Evolutionary conservation across 495 filamentous ascomycete genomes (phyloP).

Genomic region (Penicillium dipodomyicola): DNA sequence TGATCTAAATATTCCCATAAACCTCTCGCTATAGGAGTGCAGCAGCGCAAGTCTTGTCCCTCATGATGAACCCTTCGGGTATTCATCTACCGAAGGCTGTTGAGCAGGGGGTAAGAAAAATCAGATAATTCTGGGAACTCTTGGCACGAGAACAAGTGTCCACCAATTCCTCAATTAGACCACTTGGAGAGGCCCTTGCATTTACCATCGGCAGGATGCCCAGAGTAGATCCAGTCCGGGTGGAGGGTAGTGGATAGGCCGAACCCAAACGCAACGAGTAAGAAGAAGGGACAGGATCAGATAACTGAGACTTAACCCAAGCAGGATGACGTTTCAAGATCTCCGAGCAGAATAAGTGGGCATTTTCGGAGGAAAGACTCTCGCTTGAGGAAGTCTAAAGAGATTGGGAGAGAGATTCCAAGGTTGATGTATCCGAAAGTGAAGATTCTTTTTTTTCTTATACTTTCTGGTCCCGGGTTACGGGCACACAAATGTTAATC

Average conservation of each 20-base stretch:
- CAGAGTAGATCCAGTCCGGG: conserved; percentile 16
- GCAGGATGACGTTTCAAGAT: conserved; percentile 25
- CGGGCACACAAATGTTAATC: conserved; percentile 1
- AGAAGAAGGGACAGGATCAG: conserved; percentile 29
- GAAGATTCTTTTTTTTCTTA: conserved; percentile 3
- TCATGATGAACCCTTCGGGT: not conserved
- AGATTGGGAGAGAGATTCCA: not conserved
- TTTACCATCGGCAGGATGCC: conserved; percentile 14
- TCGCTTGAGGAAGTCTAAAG: conserved; percentile 8
- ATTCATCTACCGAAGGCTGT: not conserved
- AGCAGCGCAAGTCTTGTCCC: not conserved
- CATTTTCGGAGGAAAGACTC: conserved; percentile 9
- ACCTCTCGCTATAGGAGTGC: not conserved
- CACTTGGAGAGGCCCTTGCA: conserved; percentile 6
- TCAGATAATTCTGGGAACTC: conserved; percentile 6
- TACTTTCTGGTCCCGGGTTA: not conserved
- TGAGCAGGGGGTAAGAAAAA: not conserved
- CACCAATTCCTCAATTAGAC: conserved; percentile 8
- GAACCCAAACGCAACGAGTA: conserved; percentile 23
- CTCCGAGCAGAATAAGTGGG: conserved; percentile 15
- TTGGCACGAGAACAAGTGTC: conserved; percentile 13
- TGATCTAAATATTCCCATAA: not conserved
- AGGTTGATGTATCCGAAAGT: not conserved
- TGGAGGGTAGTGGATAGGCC: conserved; percentile 33
- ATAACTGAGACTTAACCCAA: conserved; percentile 27